Percentiles rank a stretch among this genome's conserved stretches.
Conservation (phyloP, 805 yeast genomes). For the Candida railenensis region DNA sequence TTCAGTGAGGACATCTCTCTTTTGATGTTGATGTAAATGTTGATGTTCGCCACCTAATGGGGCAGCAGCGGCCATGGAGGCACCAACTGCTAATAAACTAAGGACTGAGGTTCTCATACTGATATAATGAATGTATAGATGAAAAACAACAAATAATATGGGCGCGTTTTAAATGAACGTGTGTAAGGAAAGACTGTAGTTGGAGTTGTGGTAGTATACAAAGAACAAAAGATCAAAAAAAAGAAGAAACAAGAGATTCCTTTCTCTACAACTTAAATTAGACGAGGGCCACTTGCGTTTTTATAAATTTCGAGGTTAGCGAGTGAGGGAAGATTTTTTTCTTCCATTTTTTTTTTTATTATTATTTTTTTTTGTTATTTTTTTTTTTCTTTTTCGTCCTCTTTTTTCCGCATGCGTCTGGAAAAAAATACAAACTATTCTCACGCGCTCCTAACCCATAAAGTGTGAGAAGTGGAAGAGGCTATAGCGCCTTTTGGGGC, state of each 20-base stretch:
- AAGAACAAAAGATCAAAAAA: background rate
- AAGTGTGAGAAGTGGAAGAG: background rate
- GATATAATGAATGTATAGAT: background rate
- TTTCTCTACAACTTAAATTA: background rate
- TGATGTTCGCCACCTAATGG: constrained; percentile 30
- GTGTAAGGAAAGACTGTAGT: constrained; percentile 5
- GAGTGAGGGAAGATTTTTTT: background rate
- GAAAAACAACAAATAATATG: too few relatives aligned
- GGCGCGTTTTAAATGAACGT: background rate
- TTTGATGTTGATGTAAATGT: constrained; percentile 33
- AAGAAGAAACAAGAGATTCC: background rate
- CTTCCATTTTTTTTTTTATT: background rate
- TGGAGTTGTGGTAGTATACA: constrained; percentile 1
- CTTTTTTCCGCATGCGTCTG: background rate
- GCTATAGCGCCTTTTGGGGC: background rate
- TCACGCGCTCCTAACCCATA: background rate
- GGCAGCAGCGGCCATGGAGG: constrained; percentile 29
- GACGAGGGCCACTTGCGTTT: background rate
- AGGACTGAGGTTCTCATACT: constrained; percentile 29
- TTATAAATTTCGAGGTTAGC: background rate
- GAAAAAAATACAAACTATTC: background rate
- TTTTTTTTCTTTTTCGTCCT: background rate
- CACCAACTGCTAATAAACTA: constrained; percentile 22
- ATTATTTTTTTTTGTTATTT: background rate
- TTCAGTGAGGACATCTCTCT: constrained; percentile 40